Base-by-base conservation (phyloP, 1,284 basidiomycete genomes). In the Tranzscheliella williamsii region DNA sequence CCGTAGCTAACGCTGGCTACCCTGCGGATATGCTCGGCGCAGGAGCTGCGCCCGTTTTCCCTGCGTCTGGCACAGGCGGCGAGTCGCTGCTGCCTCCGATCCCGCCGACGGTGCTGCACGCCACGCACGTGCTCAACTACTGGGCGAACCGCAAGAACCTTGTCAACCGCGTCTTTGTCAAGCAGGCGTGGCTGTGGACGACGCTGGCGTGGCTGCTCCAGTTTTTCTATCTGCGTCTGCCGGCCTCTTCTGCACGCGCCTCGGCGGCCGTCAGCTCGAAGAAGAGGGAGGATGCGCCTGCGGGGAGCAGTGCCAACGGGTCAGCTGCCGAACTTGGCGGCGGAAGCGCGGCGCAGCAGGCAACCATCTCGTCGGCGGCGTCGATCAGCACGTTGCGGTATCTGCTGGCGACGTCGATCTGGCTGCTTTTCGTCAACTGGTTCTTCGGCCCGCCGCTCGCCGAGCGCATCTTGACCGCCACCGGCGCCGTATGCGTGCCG, bases 141-240 rank as follows among this genome's bases (percentile, higher is more conserved):
- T 64, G 61, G 61, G 90, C 91, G 5, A 84, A 83, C 62, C 91
- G 94, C 78, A 79, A 82, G 51, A 96, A 95, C 76, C 50, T 84
- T 4, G 82, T 96, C 73, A 97, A 97, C 73, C 83, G 85, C 48
- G 80, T 85, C 67, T 93, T 95, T 79, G 90, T 94, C 72, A 97
- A 97, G 80, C 83, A 84, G 41, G 85, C 88, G 7, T 96, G 94
- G 93, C 88, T 81, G 0, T 96, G 93, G 92, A 93, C 90, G 8
- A 69, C 66, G 20, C 20, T 73, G 4, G 65, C 62, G 12, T 66
- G 50, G 38, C 24, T 51, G 0, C 35, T 56, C 15, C 50, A 56
- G 42, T 33, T 62, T 22, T 56, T 60, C 34, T 42, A 42, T 31
- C 47, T 53, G 9, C 40, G 54, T n/a, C 31, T 47, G 17, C 39